Conservation (phyloP, 495 filamentous ascomycete species). For the Penicillium paxilli region DNA sequence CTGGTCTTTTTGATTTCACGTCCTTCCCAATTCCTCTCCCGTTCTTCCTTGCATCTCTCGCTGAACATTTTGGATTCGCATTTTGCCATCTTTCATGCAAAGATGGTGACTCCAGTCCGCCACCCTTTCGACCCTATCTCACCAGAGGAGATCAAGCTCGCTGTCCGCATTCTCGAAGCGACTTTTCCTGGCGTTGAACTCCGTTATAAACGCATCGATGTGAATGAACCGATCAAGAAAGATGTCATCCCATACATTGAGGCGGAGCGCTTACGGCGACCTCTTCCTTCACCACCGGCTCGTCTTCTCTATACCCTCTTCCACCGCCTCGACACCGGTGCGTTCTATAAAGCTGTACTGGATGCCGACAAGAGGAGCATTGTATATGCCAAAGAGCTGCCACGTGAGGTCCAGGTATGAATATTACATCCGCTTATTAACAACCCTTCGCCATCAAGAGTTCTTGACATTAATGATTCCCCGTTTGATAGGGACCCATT, state of each 20-base stretch:
- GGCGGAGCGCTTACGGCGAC: constrained; percentile 35
- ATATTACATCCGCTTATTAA: background rate
- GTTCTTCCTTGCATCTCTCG: background rate
- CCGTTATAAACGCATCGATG: constrained; percentile 42
- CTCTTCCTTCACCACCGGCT: constrained; percentile 31
- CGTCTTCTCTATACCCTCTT: constrained; percentile 43
- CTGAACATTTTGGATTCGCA: too few species aligned
- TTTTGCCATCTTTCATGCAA: background rate
- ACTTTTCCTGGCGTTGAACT: constrained; percentile 34
- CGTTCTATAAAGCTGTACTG: constrained; percentile 38
- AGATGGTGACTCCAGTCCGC: constrained; percentile 16
- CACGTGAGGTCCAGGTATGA: constrained; percentile 41
- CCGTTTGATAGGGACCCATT: constrained; percentile 30
- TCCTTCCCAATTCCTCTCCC: background rate
- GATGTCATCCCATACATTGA: constrained; percentile 41
- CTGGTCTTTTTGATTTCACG: background rate
- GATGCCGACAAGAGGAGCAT: constrained; percentile 34
- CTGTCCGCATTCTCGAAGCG: constrained; percentile 36
- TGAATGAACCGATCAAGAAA: constrained; percentile 40
- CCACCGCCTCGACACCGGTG: constrained; percentile 39
- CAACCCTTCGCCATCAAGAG: background rate
- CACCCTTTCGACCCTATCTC: constrained; percentile 46
- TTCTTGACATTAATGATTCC: constrained; percentile 7
- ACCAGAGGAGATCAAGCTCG: constrained; percentile 40
- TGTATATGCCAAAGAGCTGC: constrained; percentile 38